These are phyloP conservation scores for Eutrema yunnanense DNA, from an alignment of 345 rosid species.

Conservation along the genomic window DNA sequence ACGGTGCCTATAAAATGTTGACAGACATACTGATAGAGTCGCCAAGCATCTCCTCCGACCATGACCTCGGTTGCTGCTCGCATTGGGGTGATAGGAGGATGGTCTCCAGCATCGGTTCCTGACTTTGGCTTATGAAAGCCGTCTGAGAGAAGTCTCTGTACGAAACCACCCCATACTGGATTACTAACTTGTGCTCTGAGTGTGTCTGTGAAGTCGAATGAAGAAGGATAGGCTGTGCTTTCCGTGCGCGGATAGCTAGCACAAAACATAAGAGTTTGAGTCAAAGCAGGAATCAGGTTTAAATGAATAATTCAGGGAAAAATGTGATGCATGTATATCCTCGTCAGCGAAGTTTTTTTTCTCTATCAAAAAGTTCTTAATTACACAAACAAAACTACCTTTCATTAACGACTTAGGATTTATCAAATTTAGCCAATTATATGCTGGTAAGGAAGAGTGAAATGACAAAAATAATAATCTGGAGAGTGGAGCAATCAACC, in stretches of 20 bases:
- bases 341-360: not conserved
- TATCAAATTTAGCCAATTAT: not conserved
- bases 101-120: conserved; percentile 96
- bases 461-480: conserved; percentile 10
- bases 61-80: conserved; percentile 62
- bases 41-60: conserved; percentile 87
- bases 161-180: conserved; percentile 56
- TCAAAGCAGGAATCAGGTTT: not conserved
- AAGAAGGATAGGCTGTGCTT: conserved; percentile 94
- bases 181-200: conserved; percentile 55
- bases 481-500: conserved; percentile 39
- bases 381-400: not conserved
- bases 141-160: conserved; percentile 51
- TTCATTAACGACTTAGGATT: not conserved
- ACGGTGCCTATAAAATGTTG: conserved; percentile 91
- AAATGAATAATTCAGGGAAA: not conserved
- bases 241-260: conserved; percentile 91
- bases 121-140: conserved; percentile 63
- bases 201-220: conserved; percentile 78
- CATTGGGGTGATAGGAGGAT: conserved; percentile 97
- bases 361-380: not conserved
- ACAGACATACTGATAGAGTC: conserved; percentile 82
- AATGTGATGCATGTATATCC: not conserved
- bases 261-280: conserved; percentile 9
- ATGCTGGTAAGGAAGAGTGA: conserved; percentile 4